Percentiles rank a stretch among this genome's conserved stretches.
These are phyloP conservation scores for Schizothecium vesticola DNA, from an alignment of 495 filamentous ascomycete species.

Conservation along the genomic window DNA sequence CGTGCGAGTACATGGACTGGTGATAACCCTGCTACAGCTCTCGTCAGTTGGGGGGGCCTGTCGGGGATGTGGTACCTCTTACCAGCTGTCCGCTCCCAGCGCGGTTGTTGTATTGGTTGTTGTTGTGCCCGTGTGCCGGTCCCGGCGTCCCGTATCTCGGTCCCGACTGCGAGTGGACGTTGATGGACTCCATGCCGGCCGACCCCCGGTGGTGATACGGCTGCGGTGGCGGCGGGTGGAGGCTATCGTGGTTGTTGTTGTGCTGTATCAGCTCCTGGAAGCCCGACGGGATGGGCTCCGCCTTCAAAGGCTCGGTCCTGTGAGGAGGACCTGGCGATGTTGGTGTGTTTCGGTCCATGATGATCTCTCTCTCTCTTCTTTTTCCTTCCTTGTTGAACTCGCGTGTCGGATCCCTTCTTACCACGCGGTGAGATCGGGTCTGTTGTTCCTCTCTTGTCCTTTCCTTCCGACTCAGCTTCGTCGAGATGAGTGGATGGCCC, in stretches of 20 bases:
- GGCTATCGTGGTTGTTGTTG: slow-evolving; percentile 25
- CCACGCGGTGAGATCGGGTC: background rate
- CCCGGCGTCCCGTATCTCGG: slow-evolving; percentile 40
- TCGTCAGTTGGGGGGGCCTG: slow-evolving; percentile 11
- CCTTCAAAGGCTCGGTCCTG: slow-evolving; percentile 26
- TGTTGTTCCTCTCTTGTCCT: background rate
- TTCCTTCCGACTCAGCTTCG: background rate
- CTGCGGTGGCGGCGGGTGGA: slow-evolving; percentile 8
- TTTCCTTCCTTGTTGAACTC: background rate
- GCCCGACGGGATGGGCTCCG: slow-evolving; percentile 38
- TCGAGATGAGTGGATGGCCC: background rate
- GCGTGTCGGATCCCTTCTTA: background rate
- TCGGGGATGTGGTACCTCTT: background rate
- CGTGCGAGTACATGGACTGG: slow-evolving; percentile 32
- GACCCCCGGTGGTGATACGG: slow-evolving; percentile 23
- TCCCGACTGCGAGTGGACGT: slow-evolving; percentile 36
- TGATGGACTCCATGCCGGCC: slow-evolving; percentile 17
- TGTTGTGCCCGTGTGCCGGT: slow-evolving; percentile 23
- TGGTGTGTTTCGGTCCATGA: slow-evolving; percentile 34
- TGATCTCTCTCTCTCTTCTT: background rate
- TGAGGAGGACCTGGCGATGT: slow-evolving; percentile 32
- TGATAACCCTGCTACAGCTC: slow-evolving; percentile 28
- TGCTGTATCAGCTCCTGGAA: slow-evolving; percentile 47
- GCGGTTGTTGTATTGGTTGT: slow-evolving; percentile 25
- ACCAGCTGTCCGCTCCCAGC: slow-evolving; percentile 20